Base-by-base conservation (phyloP, 805 yeast genomes). In the Blastobotrys muscicola region DNA sequence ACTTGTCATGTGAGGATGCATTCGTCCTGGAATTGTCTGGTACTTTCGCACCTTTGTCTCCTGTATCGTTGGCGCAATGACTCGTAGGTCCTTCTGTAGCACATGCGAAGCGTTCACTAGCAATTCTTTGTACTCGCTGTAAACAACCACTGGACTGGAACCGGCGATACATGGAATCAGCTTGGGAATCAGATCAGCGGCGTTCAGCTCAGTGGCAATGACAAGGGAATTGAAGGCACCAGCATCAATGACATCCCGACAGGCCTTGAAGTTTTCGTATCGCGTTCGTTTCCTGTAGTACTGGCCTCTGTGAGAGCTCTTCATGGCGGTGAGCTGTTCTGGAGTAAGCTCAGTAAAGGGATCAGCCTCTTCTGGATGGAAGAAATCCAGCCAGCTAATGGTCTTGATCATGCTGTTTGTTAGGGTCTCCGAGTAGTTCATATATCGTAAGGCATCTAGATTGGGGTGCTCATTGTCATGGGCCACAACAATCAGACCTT, bases 401-500 rank as follows among this genome's bases (percentile, higher is more conserved):
- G 85, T 73, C 55, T 78, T 75, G 41, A 87, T 74, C 71, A 82
- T 76, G 16, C 66, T 60, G 26, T 69, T 64, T 29, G 75, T 66
- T 38, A 69, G 59, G 23, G 71, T 74, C 29, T 74, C 77, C 1
- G 83, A 57, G 32, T 51, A 50, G 57, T 83, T 81, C 39, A 86
- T 72, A 55, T 76, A 78, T 48, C 76, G 74, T 45, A 90, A 64
- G 0, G 84, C 75, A 46, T 82, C 82, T 23, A 80, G 65, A 57
- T 89, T 89, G 2, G 95, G 80, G 58, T 90, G 97, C 61, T 92
- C 98, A 61, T 86, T 86, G 58, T 92, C 98, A 63, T 92, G 97
- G 1, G 80, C 69, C 14, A 85, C 71, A 2, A 85, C 70, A 36
- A 92, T 76, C 42, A 76, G 66, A 10, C 95, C 95, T 2, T 57